Evolutionary conservation across 495 filamentous ascomycete genomes (phyloP).

Genomic region (Patellaria atrata): DNA sequence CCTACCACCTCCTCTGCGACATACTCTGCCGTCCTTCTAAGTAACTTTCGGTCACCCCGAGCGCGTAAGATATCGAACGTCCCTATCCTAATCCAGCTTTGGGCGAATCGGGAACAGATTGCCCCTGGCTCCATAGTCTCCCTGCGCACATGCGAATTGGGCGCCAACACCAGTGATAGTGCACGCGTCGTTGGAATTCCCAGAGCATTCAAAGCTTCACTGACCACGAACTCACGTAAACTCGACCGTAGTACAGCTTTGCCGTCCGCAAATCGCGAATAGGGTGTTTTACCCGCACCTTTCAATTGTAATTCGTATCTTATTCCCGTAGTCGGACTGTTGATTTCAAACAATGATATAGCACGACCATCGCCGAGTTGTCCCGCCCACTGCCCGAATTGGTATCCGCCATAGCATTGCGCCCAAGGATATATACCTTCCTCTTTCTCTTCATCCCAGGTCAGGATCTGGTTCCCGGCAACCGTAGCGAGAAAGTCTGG

Average conservation of each 20-base stretch:
- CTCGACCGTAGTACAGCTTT: slow-evolving; percentile 83
- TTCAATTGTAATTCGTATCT: slow-evolving; percentile 90
- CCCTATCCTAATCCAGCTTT: slow-evolving; percentile 80
- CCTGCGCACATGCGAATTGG: slow-evolving; percentile 53
- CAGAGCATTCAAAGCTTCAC: slow-evolving; percentile 66
- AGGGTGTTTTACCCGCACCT: slow-evolving; percentile 84
- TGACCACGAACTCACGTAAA: slow-evolving; percentile 87
- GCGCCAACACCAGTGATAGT: slow-evolving; percentile 62
- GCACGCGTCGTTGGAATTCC: slow-evolving; percentile 78
- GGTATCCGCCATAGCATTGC: slow-evolving; percentile 88
- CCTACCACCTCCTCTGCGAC: slow-evolving; percentile 71
- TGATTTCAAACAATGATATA: slow-evolving; percentile 83
- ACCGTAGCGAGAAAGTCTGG: slow-evolving; percentile 65
- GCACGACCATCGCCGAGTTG: slow-evolving; percentile 92
- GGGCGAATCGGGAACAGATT: slow-evolving; percentile 81
- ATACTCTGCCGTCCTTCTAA: slow-evolving; percentile 63
- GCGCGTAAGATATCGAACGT: slow-evolving; percentile 82
- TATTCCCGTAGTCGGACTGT: slow-evolving; percentile 52
- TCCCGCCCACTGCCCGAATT: slow-evolving; percentile 69
- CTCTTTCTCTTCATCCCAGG: slow-evolving; percentile 34
- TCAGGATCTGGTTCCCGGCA: slow-evolving; percentile 58
- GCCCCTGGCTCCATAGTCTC: slow-evolving; percentile 87
- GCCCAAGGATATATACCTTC: slow-evolving; percentile 86
- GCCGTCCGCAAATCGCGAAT: slow-evolving; percentile 94
- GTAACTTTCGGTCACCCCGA: slow-evolving; percentile 60